Evolutionary conservation across 2,329 filamentous ascomycete species (phyloP), one percentile per base, ranked within the genome.

Genomic region (Curvularia lunata): DNA sequence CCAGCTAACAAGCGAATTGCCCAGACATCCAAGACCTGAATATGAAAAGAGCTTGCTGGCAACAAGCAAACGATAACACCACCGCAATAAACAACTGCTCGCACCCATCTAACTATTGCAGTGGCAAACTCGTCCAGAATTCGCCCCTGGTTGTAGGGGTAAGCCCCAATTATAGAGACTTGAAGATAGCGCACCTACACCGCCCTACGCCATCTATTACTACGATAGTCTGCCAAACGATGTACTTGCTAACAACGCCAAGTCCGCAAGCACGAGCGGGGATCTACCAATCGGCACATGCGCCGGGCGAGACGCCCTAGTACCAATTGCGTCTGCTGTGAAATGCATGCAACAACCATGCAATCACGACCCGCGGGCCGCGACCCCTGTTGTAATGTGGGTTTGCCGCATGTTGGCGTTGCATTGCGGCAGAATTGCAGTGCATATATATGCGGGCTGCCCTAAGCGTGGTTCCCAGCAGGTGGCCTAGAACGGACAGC

Each of bases 401-500:
- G 16, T 19, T 28, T n/a, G 9, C 52, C 43, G 55, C 55, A 30
- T 30, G 28, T 30, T 48, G n/a, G 52, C 52, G 27, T 52, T 50
- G 52, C 52, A 56, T 23, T 42, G 34, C 30, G 48, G 56, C 37
- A 59, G 34, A 28, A 30, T 18, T 37, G 37, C 28, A 32, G 42
- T 9, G 28, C 13, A 18, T 37, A 28, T 28, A 34, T 28, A 48
- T 49, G 52, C 53, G 34, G 23, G 16, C 5, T 21, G 13, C 41
- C 13, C 48, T 55, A 30, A 61, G 52, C 47, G 51, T 51, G 41
- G 12, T 61, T 64, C 32, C 28, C 28, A 59, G 64, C 54, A 64
- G 61, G 57, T 61, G 57, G 25, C 56, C 54, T 55, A 52, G 37
- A 54, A 53, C 53, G 18, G 28, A 46, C 23, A 57, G 30, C 48